Conservation (phyloP, 495 filamentous ascomycete genomes). For the Xylona heveae region DNA sequence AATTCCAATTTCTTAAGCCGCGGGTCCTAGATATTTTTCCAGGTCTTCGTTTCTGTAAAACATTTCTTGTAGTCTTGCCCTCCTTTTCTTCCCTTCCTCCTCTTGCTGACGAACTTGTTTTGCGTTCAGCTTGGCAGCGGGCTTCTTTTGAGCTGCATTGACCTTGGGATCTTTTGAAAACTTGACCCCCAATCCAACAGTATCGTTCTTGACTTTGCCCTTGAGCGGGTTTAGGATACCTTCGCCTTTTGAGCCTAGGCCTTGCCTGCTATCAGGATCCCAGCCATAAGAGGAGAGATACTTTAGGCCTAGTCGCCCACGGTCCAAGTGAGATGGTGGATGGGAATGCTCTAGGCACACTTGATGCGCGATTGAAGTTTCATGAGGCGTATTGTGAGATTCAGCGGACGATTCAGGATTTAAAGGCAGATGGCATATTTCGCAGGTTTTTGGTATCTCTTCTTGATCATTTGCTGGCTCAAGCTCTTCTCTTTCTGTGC, state of each 20-base stretch:
- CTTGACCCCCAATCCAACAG: constrained; percentile 43
- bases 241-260: constrained; percentile 48
- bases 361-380: constrained; percentile 63
- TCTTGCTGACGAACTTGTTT: constrained; percentile 42
- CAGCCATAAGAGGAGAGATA: constrained; percentile 64
- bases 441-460: constrained; percentile 9
- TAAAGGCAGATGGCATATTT: constrained; percentile 18
- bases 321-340: constrained; percentile 66
- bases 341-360: constrained; percentile 59
- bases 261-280: constrained; percentile 61
- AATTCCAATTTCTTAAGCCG: no score
- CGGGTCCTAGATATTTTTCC: constrained; percentile 42
- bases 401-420: constrained; percentile 5
- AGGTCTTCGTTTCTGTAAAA: constrained; percentile 52
- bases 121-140: constrained; percentile 36
- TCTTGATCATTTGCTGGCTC: constrained; percentile 1
- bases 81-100: constrained; percentile 34
- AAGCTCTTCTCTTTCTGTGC: constrained; percentile 7
- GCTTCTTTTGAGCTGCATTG: no score
- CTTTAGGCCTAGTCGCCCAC: constrained; percentile 51
- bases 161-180: no score
- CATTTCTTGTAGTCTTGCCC: constrained; percentile 37
- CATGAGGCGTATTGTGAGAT: constrained; percentile 22
- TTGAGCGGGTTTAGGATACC: constrained; percentile 64
- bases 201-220: constrained; percentile 47